A percentile compares a stretch with the other conserved stretches of the same genome.
Conservation (phyloP, 2,329 filamentous ascomycete genomes). For the Colletotrichum spinosum region DNA sequence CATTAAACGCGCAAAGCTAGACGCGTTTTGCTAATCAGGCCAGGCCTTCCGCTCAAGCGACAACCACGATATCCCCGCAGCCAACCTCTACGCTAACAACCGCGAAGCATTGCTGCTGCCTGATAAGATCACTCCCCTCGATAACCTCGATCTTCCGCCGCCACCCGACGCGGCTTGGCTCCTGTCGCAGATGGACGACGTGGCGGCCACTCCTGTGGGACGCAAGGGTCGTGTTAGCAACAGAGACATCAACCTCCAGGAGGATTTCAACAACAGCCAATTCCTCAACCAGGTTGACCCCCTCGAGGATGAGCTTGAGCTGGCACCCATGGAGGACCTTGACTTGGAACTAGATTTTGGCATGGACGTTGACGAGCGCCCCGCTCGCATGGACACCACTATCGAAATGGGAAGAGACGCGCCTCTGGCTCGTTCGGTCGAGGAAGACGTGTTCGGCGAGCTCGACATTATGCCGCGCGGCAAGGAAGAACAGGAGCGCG, state of each 20-base stretch:
- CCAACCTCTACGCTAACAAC: conserved; percentile 82
- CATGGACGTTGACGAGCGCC: conserved; percentile 77
- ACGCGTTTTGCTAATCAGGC: conserved; percentile 46
- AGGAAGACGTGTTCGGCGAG: conserved; percentile 77
- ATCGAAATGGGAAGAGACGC: conserved; percentile 94
- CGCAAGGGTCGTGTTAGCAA: conserved; percentile 69
- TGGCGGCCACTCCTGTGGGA: conserved; percentile 64
- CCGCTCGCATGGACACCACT: conserved; percentile 64
- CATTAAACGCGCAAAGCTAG: background rate
- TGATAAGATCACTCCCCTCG: conserved; percentile 92
- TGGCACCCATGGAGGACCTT: conserved; percentile 72
- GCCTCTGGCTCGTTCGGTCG: conserved; percentile 72
- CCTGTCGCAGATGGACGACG: conserved; percentile 78
- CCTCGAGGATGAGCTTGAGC: conserved; percentile 67
- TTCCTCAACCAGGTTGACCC: conserved; percentile 77
- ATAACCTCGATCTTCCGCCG: conserved; percentile 80
- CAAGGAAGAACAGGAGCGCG: conserved; percentile 68
- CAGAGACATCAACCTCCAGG: conserved; percentile 75
- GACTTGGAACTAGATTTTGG: conserved; percentile 81
- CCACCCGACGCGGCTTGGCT: conserved; percentile 90
- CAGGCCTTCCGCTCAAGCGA: conserved; percentile 94
- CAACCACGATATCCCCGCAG: conserved; percentile 89
- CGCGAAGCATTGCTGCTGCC: conserved; percentile 89
- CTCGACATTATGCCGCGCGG: conserved; percentile 67
- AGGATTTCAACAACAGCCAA: conserved; percentile 81